Evolutionary conservation across 2,329 filamentous ascomycete species (phyloP).

Genomic region (Nigrospora oryzae): DNA sequence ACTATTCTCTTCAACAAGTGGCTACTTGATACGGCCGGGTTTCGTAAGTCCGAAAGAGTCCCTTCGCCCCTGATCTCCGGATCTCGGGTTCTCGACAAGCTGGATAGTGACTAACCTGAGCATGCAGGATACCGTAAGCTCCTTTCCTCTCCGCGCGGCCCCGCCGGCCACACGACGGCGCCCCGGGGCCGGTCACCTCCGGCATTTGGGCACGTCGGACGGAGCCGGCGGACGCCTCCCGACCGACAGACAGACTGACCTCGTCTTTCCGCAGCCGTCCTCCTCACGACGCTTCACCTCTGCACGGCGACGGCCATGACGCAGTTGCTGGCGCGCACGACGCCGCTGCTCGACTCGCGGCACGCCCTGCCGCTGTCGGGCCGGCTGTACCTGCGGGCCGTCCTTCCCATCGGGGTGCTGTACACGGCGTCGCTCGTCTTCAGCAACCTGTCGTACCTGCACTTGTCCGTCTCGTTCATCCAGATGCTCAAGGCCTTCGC

Average conservation of each 20-base stretch:
- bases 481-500: constrained; percentile 53
- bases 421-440: constrained; percentile 57
- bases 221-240: no score
- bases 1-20: constrained; percentile 92
- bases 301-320: constrained; percentile 56
- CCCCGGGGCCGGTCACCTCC: no score
- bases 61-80: not conserved
- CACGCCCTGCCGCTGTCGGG: constrained; percentile 52
- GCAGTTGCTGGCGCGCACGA: constrained; percentile 55
- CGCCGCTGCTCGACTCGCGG: constrained; percentile 51
- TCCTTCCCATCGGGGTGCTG: constrained; percentile 56
- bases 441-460: constrained; percentile 58
- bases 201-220: no score
- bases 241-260: no score
- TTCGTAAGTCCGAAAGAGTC: constrained; percentile 47
- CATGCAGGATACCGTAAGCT: no score
- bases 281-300: constrained; percentile 60
- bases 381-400: constrained; percentile 51
- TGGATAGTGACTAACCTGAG: no score
- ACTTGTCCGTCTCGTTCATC: constrained; percentile 58
- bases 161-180: no score
- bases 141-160: no score
- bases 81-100: no score
- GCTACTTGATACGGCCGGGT: constrained; percentile 65
- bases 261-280: constrained; percentile 27